Evolutionary conservation across 192 early-diverging fungal species (phyloP), one percentile per base, ranked within the genome.

Genomic region (Phycomyces nitens): DNA sequence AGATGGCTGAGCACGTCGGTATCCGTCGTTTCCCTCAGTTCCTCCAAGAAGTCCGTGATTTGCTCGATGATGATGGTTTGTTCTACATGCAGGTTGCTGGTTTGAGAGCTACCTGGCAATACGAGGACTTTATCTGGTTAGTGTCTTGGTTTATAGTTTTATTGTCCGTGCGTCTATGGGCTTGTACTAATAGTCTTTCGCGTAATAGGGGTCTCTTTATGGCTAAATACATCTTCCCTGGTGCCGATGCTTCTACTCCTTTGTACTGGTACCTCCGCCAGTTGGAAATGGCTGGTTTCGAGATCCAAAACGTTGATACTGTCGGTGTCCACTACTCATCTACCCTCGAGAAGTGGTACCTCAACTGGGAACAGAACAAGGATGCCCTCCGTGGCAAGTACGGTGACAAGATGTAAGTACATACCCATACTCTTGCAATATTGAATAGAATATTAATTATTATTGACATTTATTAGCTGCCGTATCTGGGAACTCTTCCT

Each of bases 1-100:
- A 97, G 73, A 99, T 99, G 97, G 94, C 97, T 68, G 97, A 99
- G 82, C 97, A 99, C 77, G 97, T 99, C 40, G 97, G 97, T 65
- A 84, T 99, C 61, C 84, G 91, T 73, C 86, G 89, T 70, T 99
- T 91, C 86, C 84, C 87, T 52, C 84, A 88, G 57, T 99, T 97
- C 76, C 78, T 99, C 72, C 70, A 80, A 24, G 93, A 99, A 80
- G 92, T 99, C 64, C 84, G 87, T 70, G 94, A 96, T 42, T 86
- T 96, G 87, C 81, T 99, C 39, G 89, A 94, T 74, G 97, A 99
- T 77, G 97, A 99, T 77, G 97, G 97, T 67, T 72, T 99, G 51
- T 97, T 99, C 84, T 99, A 85, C 84, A 72, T 99, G 70, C 97
- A 99, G 84, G 94, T 99, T 62, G 97, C 97, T 68, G 97, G 97